phyloP scores from a whole-genome alignment of 768 basidiomycete species.

The Leccinum obscurum region DNA sequence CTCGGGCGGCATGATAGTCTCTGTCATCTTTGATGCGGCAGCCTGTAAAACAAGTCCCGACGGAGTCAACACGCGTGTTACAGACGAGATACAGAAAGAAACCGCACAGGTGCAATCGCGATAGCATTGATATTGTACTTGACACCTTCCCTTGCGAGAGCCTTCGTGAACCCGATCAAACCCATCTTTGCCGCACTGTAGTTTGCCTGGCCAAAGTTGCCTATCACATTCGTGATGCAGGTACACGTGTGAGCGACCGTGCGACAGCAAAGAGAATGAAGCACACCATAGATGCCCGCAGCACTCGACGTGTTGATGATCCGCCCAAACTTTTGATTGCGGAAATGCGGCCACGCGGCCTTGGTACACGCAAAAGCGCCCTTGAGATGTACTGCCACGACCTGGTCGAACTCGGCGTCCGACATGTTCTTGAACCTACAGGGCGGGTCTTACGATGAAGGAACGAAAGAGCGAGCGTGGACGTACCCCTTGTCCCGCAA shows the following conservation, averaged over 20 bases:
- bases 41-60: conserved; percentile 39
- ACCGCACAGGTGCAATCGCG: conserved; percentile 84
- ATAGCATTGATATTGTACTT: conserved; percentile 88
- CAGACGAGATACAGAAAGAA: neutral
- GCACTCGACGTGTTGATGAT: conserved; percentile 95
- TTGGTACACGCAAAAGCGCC: conserved; percentile 92
- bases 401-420: conserved; percentile 90
- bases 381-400: conserved; percentile 89
- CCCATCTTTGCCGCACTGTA: conserved; percentile 99
- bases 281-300: conserved; percentile 86
- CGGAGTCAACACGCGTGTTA: neutral
- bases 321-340: conserved; percentile 92
- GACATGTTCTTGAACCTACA: conserved; percentile 96
- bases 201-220: conserved; percentile 96
- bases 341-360: conserved; percentile 94
- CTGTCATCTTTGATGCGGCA: conserved; percentile 97
- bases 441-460: neutral
- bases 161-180: conserved; percentile 88
- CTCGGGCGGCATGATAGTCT: conserved; percentile 91
- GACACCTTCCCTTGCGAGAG: conserved; percentile 87
- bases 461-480: neutral
- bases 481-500: conserved; percentile 74
- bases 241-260: neutral
- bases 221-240: conserved; percentile 34
- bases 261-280: neutral